Conservation (phyloP, 176 grass and related monocot species). For the Urochloa ruziziensis region DNA sequence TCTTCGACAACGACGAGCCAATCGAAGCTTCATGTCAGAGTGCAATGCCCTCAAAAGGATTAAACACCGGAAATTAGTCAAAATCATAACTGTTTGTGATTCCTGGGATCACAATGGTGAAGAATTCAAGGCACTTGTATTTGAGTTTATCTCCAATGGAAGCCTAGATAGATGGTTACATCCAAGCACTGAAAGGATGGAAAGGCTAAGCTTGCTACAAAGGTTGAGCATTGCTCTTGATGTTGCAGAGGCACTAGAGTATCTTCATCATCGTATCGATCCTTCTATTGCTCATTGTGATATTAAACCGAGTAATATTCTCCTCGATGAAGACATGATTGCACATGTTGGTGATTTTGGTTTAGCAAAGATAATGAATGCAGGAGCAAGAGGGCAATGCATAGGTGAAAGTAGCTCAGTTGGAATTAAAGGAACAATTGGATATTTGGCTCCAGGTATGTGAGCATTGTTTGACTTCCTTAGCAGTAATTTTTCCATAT, state of each 20-base stretch:
- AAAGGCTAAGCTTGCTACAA: neutral
- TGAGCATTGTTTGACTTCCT: no score
- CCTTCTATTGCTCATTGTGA: conserved; percentile 44
- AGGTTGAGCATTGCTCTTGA: neutral
- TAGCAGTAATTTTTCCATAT: no score
- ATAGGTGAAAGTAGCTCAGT: neutral
- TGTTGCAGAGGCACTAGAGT: neutral
- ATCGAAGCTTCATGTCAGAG: neutral
- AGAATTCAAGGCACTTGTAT: neutral
- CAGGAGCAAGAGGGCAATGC: neutral
- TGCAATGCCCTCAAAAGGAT: neutral
- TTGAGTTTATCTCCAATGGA: neutral
- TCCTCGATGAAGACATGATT: conserved; percentile 40
- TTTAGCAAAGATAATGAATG: conserved; percentile 17
- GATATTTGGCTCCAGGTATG: conserved; percentile 42
- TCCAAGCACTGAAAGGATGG: neutral
- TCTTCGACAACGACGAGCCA: neutral
- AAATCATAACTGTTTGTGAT: neutral
- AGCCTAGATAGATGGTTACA: neutral
- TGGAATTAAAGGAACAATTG: conserved; percentile 27
- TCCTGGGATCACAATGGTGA: neutral
- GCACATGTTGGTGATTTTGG: conserved; percentile 42
- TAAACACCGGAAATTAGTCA: neutral
- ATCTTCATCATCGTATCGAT: neutral
- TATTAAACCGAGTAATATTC: conserved; percentile 53